Base-by-base conservation (phyloP, 2,329 filamentous ascomycete species). In the Colletotrichum musicola region DNA sequence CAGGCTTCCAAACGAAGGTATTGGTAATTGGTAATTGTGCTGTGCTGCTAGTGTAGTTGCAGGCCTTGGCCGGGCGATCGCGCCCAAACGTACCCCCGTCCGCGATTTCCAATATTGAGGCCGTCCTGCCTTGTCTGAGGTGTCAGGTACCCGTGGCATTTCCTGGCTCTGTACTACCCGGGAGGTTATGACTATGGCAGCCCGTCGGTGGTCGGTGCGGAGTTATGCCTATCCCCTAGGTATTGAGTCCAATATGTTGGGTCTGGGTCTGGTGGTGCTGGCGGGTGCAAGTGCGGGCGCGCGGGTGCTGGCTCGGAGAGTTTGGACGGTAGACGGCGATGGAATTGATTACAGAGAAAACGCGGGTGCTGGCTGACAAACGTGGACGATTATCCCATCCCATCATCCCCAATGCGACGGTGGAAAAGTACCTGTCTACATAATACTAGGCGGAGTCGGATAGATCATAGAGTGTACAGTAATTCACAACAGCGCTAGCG, bases 141-240 rank as follows among this genome's bases (percentile, higher is more conserved):
- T 60, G 50, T 4, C 44, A 18, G 44, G 44, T 25, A 13, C 9
- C 25, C 42, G 63, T 25, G 22, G 18, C 25, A 27, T 57, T 35
- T 27, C 6, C 9, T 18, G 46, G 46, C 5, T 18, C n/a, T 18
- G n/a, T 49, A 49, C 46, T 35, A 35, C 44, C 18, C 47, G 54
- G 35, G 44, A 51, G 49, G 51, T 53, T 35, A 64, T 68, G 27
- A 40, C n/a, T 13, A 22, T 12, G 53, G 12, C 22, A 14, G 40
- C 18, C 30, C 7, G 35, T 30, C 14, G 30, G 47, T 65, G 54
- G 65, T 68, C 40, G 56, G 55, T 64, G 62, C 65, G 65, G 65
- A 68, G 55, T 65, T 68, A 68, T 64, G 64, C 35, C 53, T 68
- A 68, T 54, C 49, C 54, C 56, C 65, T 64, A 50, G 22, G 22